Evolutionary conservation across 1,139 yeast genomes (phyloP), one percentile per base, ranked within the genome.

Genomic region (Suhomyces anneliseae): DNA sequence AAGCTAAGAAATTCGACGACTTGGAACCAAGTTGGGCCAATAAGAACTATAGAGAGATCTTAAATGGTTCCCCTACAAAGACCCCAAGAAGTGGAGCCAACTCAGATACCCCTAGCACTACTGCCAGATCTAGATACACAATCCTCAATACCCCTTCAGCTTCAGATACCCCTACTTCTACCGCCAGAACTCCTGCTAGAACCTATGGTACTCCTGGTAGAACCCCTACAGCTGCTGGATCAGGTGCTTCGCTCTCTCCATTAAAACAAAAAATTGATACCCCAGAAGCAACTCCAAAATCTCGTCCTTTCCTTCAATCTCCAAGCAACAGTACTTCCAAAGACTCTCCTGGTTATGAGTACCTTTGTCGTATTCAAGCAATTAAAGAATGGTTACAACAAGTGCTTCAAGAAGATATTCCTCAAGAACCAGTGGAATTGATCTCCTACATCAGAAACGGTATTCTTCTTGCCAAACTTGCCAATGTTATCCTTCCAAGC

Each of bases 301-400:
- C 59, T 9, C 50, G 58, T 34, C 65, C 69, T 2, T 59, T 51
- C 40, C 58, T 66, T 19, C 58, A 65, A 3, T 64, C 72, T 8
- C 61, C 57, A 26, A 56, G 68, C 46, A 66, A 64, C 43, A 61
- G 65, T 47, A 56, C 70, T 2, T 57, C 70, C 6, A 62, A 52
- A 11, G 65, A 64, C 42, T 65, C 76, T 1, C 69, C 71, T 1
- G 79, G 78, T 0, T 89, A 90, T 58, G 96, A 90, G 60, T 93
- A 90, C 60, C 75, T 93, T 35, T 93, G 98, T 62, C 84, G 97
- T 55, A 84, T 93, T 32, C 83, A 83, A 36, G 97, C 95, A 57
- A 90, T 95, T 26, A 90, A 89, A 63, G 75, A 75, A 38, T 73
- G 79, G 79, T 56, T 73, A 27, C 66, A 70, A 52, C 49, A 52